Evolutionary conservation across 192 early-diverging fungal genomes (phyloP), one percentile per base, ranked within the genome.

Genomic region (Backusella australiensis): DNA sequence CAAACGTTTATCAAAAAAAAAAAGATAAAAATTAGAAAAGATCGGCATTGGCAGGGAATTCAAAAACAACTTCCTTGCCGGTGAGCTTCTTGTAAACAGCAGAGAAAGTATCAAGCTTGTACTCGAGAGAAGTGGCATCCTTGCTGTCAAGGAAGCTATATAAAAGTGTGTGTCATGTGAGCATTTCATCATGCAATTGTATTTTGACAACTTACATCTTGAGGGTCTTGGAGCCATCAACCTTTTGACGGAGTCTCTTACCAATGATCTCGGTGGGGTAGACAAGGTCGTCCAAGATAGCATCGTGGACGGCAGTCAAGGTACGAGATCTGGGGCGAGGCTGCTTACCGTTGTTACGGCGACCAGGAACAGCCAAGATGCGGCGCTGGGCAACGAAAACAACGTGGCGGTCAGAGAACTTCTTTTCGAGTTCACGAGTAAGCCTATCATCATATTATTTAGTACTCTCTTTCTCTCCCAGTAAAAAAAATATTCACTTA

Each of bases 241-340:
- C 92, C 87, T 93, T 93, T 83, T 98, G 95, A 88, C 95, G 95
- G 79, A 95, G 96, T 78, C 98, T 90, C 94, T 98, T 97, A 82
- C 98, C 98, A 75, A 97, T 93, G 85, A 99, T 99, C 88, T 99
- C 98, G 84, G 97, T 97, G 77, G 98, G 98, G 95, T 90, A 98
- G 74, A 98, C 96, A 67, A 99, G 90, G 86, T 99, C 98, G 85
- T 98, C 96, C 73, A 99, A 88, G 83, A 97, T 90, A 87, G 93
- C 92, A 87, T 97, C 95, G 91, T 99, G 96, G 76, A 99, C 98
- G 49, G 93, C 84, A 76, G 96, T 97, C 83, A 97, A 90, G 69
- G 98, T 98, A 87, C 98, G 94, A 83, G 93, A 93, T 86, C 96
- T 94, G 77, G 98, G 98, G 81, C 98, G 93, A 78, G 88, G 84